Percentiles rank a stretch among this genome's conserved stretches.
phyloP scores from a whole-genome alignment of 345 rosid genomes.

The Salix dunnii region DNA sequence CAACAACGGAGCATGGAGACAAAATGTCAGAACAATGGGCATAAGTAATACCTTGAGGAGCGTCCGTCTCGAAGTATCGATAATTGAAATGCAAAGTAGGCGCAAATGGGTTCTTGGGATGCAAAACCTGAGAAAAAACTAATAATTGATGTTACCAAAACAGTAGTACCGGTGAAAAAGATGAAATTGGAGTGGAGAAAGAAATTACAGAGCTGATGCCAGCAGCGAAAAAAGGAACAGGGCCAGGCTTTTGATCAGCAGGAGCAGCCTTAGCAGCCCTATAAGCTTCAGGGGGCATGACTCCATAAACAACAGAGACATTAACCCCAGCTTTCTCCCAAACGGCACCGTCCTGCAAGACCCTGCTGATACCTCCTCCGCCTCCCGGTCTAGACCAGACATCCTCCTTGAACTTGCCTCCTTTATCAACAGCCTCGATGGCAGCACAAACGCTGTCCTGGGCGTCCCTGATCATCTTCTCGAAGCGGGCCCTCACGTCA shows the following conservation, averaged over 20 bases:
- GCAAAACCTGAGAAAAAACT: conserved; percentile 48
- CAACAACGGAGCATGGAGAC: too few species aligned
- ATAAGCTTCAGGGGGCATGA: conserved; percentile 99
- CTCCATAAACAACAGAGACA: conserved; percentile 91
- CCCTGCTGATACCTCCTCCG: conserved; percentile 97
- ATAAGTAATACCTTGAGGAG: conserved; percentile 62
- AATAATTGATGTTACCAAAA: background rate
- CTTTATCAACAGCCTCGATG: conserved; percentile 60
- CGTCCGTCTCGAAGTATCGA: conserved; percentile 79
- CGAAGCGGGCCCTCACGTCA: conserved; percentile 67
- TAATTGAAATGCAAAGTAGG: conserved; percentile 87
- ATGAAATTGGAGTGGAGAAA: background rate
- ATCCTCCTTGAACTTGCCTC: conserved; percentile 83
- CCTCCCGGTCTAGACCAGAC: conserved; percentile 98
- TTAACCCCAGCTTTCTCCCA: conserved; percentile 98
- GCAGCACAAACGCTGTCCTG: conserved; percentile 80
- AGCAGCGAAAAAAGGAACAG: conserved; percentile 87
- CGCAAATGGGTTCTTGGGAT: conserved; percentile 90
- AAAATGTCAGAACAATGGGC: background rate
- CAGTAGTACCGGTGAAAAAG: background rate
- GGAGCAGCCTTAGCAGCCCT: conserved; percentile 79
- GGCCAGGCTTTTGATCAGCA: conserved; percentile 71
- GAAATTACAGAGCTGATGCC: conserved; percentile 83
- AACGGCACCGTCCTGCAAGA: conserved; percentile 82
- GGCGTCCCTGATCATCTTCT: conserved; percentile 76